Conservation (phyloP, 1,139 yeast species). For the Eremothecium sinecaudum region DNA sequence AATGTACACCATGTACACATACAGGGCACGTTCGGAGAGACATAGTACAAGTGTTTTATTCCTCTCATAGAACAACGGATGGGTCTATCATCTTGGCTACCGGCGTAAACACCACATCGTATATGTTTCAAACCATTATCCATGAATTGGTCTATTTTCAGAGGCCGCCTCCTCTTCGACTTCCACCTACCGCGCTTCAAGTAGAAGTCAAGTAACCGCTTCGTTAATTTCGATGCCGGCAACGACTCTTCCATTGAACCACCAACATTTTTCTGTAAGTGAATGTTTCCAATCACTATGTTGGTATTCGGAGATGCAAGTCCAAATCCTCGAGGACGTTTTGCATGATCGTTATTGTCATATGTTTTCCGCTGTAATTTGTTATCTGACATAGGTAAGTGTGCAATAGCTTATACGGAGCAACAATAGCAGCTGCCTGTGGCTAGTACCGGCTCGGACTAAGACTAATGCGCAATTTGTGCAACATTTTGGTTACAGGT, state of each 20-base stretch:
- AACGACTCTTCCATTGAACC: not conserved
- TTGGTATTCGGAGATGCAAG: not conserved
- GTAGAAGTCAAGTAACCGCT: conserved; percentile 10
- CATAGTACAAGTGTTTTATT: conserved; percentile 11
- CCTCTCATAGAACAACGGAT: conserved; percentile 19
- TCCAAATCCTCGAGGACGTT: conserved; percentile 2
- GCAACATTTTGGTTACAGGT: too few species aligned
- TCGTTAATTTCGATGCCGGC: conserved; percentile 6
- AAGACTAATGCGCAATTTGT: too few species aligned
- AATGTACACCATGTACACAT: conserved; percentile 14
- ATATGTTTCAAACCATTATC: conserved; percentile 12
- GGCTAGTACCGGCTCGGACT: not conserved
- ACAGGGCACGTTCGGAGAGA: conserved; percentile 14
- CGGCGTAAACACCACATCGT: conserved; percentile 18
- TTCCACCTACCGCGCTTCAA: conserved; percentile 7
- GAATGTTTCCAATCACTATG: not conserved
- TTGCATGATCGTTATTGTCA: conserved; percentile 3
- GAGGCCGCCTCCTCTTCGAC: conserved; percentile 14
- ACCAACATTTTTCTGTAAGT: not conserved
- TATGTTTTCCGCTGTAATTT: conserved; percentile 2
- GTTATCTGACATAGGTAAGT: conserved; percentile 5
- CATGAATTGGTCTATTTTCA: conserved; percentile 10
- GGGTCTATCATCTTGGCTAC: conserved; percentile 16
- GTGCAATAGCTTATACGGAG: conserved; percentile 2
- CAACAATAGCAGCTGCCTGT: not conserved